Base-by-base conservation (phyloP, 139 green algal genomes). In the Chlamydomonas schloesseri region DNA sequence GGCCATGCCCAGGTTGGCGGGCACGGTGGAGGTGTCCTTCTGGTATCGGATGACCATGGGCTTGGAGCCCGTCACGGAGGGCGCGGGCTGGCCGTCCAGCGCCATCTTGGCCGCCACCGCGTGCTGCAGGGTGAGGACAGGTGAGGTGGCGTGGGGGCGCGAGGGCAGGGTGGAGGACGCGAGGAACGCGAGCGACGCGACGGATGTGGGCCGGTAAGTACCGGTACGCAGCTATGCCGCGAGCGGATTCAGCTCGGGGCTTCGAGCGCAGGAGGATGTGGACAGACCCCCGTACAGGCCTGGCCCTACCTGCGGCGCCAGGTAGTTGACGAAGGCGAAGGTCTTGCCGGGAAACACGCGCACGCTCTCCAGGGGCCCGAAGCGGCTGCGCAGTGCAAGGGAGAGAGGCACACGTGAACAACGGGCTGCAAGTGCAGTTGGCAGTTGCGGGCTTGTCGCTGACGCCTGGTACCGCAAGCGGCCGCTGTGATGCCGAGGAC, bases 311-410 rank as follows among this genome's bases (percentile, higher is more conserved):
- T 67, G 60, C 60, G 60, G 60, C 24, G 60, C 60, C 28, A 78
- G 18, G 72, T 93, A 96, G 88, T 97, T 97, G 34, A 97, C 93
- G 84, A 97, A 96, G 31, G 95, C 95, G 60, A 67, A 67, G 60
- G 60, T 67, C 60, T 67, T 67, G 60, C 60, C 93, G 2, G 94
- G 93, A 82, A 97, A 97, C 36, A 95, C 90, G 31, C 93, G 87
- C 9, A 97, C 93, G 18, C 57, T 86, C 77, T 96, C 93, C 29
- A 98, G 77, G 13, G 82, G 81, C 28, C 95, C 95, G 82, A 94
- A 97, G 62, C 79, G 57, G 81, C 83, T 82, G 82, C 53, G 33
- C 36, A 10, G 55, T 23, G 15, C 53, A 15, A 13, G 53, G 15
- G 15, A 60, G 53, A 23, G 53, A 13, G 15, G 13, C 14, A 60